Conservation (phyloP, 495 filamentous ascomycete genomes). For the Cryomyces antarcticus region DNA sequence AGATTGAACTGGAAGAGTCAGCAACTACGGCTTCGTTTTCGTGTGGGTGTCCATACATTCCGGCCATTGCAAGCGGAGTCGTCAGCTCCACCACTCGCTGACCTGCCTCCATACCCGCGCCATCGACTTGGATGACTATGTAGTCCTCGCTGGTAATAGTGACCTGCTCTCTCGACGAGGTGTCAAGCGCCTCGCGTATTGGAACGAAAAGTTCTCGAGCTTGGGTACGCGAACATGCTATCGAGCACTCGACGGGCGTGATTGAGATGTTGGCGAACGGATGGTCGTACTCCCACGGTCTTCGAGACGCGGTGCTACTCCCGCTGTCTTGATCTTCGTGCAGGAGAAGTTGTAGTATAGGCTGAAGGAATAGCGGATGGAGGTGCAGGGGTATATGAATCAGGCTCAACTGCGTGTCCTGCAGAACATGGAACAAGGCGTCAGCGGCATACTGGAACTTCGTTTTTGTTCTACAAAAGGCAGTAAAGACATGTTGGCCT, state of each 20-base stretch:
- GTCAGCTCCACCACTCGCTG: conserved; percentile 84
- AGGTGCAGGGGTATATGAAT: conserved; percentile 78
- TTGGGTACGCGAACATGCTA: conserved; percentile 63
- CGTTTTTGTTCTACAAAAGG: too few species aligned
- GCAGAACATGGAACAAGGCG: conserved; percentile 4
- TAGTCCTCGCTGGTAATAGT: conserved; percentile 67
- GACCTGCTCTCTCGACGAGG: conserved; percentile 29
- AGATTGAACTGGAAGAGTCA: conserved; percentile 41
- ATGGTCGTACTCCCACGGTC: conserved; percentile 29
- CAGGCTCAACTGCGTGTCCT: conserved; percentile 76
- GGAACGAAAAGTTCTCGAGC: conserved; percentile 56
- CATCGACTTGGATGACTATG: conserved; percentile 71
- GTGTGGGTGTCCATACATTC: conserved; percentile 39
- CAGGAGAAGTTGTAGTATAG: conserved; percentile 69
- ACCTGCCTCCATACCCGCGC: conserved; percentile 79
- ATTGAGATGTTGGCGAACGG: conserved; percentile 86
- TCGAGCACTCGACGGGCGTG: conserved; percentile 80
- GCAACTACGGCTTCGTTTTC: neutral
- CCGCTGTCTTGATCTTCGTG: conserved; percentile 30
- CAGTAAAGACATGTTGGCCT: too few species aligned
- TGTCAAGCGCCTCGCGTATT: conserved; percentile 26
- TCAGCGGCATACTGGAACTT: too few species aligned
- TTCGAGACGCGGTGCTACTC: conserved; percentile 7
- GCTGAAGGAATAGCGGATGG: conserved; percentile 63
- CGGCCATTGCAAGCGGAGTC: conserved; percentile 72